Evolutionary conservation across 345 rosid species (phyloP).

Genomic region (Lenwebbia sp.): DNA sequence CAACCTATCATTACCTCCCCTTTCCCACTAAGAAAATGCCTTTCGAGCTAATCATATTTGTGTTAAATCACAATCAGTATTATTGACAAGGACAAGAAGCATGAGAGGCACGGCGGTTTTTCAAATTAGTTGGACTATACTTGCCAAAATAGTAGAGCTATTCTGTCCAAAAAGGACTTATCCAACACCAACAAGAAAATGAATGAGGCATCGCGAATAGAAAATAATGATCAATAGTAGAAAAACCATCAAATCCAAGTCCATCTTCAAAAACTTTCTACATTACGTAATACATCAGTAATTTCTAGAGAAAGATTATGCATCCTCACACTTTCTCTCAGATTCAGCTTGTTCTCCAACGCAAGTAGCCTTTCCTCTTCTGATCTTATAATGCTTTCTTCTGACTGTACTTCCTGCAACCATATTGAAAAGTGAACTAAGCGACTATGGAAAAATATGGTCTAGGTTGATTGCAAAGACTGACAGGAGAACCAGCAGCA

Average conservation of each 20-base stretch:
- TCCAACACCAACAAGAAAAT: not conserved
- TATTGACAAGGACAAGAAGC: not conserved
- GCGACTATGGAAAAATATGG: not conserved
- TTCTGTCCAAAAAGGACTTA: not conserved
- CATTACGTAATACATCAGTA: not conserved
- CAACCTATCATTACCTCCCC: not conserved
- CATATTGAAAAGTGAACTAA: slow-evolving; percentile 3
- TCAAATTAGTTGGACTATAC: not conserved
- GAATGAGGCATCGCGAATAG: not conserved
- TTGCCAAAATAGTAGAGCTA: not conserved
- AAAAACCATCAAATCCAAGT: not conserved
- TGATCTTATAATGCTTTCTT: slow-evolving; percentile 23
- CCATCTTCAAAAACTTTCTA: not conserved
- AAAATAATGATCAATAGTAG: not conserved
- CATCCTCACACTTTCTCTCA: slow-evolving; percentile 61
- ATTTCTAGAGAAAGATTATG: not conserved
- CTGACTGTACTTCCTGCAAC: slow-evolving; percentile 36
- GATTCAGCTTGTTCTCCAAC: slow-evolving; percentile 57
- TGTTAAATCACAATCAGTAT: not conserved
- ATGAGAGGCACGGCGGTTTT: not conserved
- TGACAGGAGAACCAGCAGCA: not conserved
- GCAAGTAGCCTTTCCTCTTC: slow-evolving; percentile 49
- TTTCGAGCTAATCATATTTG: not conserved
- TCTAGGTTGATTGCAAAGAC: not conserved
- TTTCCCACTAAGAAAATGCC: not conserved